Percentiles rank a stretch among this genome's conserved stretches.
phyloP scores from a whole-genome alignment of 495 filamentous ascomycete species.

The Penicillium cosmopolitanum region DNA sequence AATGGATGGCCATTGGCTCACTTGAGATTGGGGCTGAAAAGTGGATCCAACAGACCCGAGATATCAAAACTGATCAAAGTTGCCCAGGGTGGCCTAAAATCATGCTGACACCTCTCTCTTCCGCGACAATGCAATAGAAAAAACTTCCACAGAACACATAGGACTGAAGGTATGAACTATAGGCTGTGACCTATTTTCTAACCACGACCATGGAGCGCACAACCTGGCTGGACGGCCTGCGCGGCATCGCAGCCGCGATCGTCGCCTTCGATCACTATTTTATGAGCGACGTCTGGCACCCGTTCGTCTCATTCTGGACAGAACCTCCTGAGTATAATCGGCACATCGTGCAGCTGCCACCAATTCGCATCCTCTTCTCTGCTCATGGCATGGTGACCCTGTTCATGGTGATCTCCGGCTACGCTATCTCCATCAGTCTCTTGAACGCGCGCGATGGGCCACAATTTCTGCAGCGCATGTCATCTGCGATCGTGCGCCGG shows the following conservation, averaged over 20 bases:
- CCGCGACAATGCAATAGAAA: neutral
- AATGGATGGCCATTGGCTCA: neutral
- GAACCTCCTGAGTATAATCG: constrained; percentile 42
- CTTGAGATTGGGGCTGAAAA: neutral
- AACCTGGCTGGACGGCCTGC: constrained; percentile 34
- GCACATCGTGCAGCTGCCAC: constrained; percentile 58
- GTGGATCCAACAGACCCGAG: constrained; percentile 2
- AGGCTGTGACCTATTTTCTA: neutral
- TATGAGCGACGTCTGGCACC: constrained; percentile 27
- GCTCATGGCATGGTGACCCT: constrained; percentile 63
- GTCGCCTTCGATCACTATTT: constrained; percentile 32
- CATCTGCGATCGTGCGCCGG: constrained; percentile 58
- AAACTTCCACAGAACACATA: neutral
- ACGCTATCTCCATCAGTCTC: constrained; percentile 58
- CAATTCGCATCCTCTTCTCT: constrained; percentile 57
- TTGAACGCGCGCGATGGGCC: constrained; percentile 49
- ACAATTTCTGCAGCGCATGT: constrained; percentile 35
- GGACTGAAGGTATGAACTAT: neutral
- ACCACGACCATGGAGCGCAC: constrained; percentile 20
- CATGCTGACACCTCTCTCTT: neutral
- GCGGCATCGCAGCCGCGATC: constrained; percentile 32
- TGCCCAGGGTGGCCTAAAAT: neutral
- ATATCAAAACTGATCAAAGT: constrained; percentile 6
- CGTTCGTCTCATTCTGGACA: constrained; percentile 32
- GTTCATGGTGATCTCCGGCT: constrained; percentile 69